Base-by-base conservation (phyloP, 164 flowering plant species). In the Stephania yunnanensis region DNA sequence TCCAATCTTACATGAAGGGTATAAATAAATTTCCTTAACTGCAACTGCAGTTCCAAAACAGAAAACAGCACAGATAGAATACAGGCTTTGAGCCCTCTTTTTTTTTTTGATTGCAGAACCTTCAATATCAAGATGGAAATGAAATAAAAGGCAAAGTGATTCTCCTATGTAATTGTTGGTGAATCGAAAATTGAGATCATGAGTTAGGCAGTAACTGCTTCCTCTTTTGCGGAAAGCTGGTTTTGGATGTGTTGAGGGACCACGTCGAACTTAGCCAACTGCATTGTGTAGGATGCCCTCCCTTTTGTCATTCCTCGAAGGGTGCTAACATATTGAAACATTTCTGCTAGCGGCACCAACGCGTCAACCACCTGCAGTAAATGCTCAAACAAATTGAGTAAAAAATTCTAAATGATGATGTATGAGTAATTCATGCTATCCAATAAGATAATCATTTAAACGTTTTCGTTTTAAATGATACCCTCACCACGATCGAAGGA, bases 241-340 rank as follows among this genome's bases (percentile, higher is more conserved):
- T 90, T 89, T 85, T 93, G 97, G 71, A 95, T 95, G 82, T 91
- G 94, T 76, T 91, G 97, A 76, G 99, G 97, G 31, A 95, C 98
- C 17, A 91, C 97, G 70, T 95, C 98, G 46, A 93, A 95, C 83
- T 90, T 89, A 76, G 96, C 95, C 78, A 95, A 78, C 76, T 91
- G 95, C 99, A 95, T 95, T 19, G 87, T 84, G 86, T 95, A 95
- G 68, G 99, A 93, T 75, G 98, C 98, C 68, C 98, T 91, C 4
- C 99, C 98, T 82, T 93, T 93, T 31, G 98, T 92, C 97, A 92
- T 92, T 25, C 98, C 98, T 19, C 98, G 82, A 25, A 95, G 90
- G 46, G 92, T 90, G 74, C 98, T 95, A 7, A 92, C 98, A 69
- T 95, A 94, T 66, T 94, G 97, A 78, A 95, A 95, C 98, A 95